Evolutionary conservation across 2,329 filamentous ascomycete species (phyloP).

Genomic region (Talaromyces islandicus): DNA sequence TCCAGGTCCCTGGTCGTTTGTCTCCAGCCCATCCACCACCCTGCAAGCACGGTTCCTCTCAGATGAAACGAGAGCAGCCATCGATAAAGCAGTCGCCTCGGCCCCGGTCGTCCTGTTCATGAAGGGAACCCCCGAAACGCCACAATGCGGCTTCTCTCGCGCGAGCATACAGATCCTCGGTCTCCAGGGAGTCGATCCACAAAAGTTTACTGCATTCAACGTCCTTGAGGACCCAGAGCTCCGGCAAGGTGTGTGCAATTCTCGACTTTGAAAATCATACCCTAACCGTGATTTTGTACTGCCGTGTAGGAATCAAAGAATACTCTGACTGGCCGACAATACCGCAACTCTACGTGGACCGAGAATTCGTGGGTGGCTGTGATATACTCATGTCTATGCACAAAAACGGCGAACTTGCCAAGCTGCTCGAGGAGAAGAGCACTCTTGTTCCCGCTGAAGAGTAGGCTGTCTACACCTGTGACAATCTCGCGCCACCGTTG

Average conservation of each 20-base stretch:
- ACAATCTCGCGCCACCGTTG: background rate
- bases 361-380: slow-evolving; percentile 96
- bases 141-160: slow-evolving; percentile 94
- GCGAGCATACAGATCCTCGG: slow-evolving; percentile 93
- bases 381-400: slow-evolving; percentile 97
- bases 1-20: slow-evolving; percentile 8
- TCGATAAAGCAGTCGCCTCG: slow-evolving; percentile 81
- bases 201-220: slow-evolving; percentile 97
- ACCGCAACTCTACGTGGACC: slow-evolving; percentile 89
- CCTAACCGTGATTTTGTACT: background rate
- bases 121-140: slow-evolving; percentile 95
- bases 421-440: slow-evolving; percentile 84
- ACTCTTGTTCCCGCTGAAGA: slow-evolving; percentile 64
- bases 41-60: slow-evolving; percentile 63
- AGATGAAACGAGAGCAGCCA: slow-evolving; percentile 70
- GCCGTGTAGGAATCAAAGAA: slow-evolving; percentile 78
- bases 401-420: slow-evolving; percentile 86
- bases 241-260: slow-evolving; percentile 58
- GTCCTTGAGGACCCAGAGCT: slow-evolving; percentile 88
- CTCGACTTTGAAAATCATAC: background rate
- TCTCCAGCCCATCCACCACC: slow-evolving; percentile 11
- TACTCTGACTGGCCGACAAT: slow-evolving; percentile 99
- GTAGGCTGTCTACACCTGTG: slow-evolving; percentile 13
- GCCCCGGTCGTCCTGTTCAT: slow-evolving; percentile 96
- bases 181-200: slow-evolving; percentile 87